Conservation (phyloP, 371 early-diverging fungal genomes). For the Syncephalis fuscata region DNA sequence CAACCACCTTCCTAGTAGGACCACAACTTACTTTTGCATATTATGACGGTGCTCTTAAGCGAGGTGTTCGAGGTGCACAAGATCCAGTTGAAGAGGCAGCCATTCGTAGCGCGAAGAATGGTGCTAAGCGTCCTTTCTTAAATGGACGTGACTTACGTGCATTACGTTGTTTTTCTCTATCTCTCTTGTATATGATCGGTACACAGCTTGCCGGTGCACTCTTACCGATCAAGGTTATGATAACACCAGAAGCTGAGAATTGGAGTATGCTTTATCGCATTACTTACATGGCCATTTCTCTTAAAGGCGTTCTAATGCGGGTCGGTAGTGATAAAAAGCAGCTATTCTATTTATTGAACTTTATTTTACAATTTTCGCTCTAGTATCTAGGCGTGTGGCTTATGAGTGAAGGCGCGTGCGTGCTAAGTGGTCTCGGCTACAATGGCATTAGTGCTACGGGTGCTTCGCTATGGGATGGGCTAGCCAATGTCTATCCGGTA, state of each 20-base stretch:
- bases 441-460: conserved; percentile 33
- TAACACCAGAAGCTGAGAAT: conserved; percentile 26
- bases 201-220: conserved; percentile 25
- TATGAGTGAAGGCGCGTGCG: conserved; percentile 43
- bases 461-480: conserved; percentile 26
- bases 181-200: conserved; percentile 26
- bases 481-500: conserved; percentile 35
- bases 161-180: conserved; percentile 22
- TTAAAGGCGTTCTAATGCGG: neutral
- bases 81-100: too few relatives aligned
- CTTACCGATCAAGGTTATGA: conserved; percentile 26
- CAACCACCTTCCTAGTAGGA: conserved; percentile 46
- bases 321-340: neutral
- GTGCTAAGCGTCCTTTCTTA: neutral
- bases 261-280: conserved; percentile 19
- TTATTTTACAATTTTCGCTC: too few relatives aligned
- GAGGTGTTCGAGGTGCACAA: too few relatives aligned
- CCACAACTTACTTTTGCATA: conserved; percentile 56
- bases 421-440: conserved; percentile 40
- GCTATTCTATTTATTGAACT: too few relatives aligned
- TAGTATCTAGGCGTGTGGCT: conserved; percentile 55
- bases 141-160: conserved; percentile 17
- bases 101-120: too few relatives aligned
- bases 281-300: conserved; percentile 16
- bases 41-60: conserved; percentile 14